Evolutionary conservation across 345 rosid genomes (phyloP).

Genomic region (Eutrema heterophyllum): DNA sequence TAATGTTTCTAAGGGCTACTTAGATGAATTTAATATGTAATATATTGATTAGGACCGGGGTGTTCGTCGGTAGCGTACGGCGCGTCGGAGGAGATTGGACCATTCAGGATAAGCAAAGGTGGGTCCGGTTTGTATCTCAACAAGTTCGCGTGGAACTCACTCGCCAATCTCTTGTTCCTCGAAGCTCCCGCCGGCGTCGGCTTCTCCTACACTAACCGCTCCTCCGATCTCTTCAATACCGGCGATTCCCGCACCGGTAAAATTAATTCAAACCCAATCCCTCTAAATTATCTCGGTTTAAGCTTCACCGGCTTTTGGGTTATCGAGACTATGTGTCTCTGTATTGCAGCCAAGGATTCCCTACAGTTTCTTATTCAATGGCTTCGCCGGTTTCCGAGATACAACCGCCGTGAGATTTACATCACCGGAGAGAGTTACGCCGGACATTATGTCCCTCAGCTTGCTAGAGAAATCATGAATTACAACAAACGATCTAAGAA

Average conservation of each 20-base stretch:
- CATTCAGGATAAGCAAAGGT: slow-evolving; percentile 78
- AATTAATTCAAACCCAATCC: not conserved
- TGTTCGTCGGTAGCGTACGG: slow-evolving; percentile 99
- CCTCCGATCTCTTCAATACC: slow-evolving; percentile 72
- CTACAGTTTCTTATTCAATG: slow-evolving; percentile 67
- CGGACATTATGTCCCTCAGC: slow-evolving; percentile 98
- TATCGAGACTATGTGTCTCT: not conserved
- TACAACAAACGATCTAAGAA: slow-evolving; percentile 51
- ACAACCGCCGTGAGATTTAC: slow-evolving; percentile 65
- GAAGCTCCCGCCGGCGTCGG: slow-evolving; percentile 99
- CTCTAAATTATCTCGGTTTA: not conserved
- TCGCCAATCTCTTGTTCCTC: slow-evolving; percentile 83
- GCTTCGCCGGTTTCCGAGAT: slow-evolving; percentile 79
- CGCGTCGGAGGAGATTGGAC: slow-evolving; percentile 98
- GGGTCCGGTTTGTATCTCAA: slow-evolving; percentile 75
- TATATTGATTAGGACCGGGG: slow-evolving; percentile 64
- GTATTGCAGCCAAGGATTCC: slow-evolving; percentile 72
- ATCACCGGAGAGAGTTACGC: slow-evolving; percentile 96
- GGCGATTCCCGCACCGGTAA: slow-evolving; percentile 87
- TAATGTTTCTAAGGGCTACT: not conserved
- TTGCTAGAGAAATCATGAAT: slow-evolving; percentile 65
- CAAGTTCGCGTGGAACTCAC: slow-evolving; percentile 87
- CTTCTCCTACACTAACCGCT: slow-evolving; percentile 86
- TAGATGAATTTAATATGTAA: not conserved
- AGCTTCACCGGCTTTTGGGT: not conserved